Evolutionary conservation across 768 basidiomycete genomes (phyloP), one percentile per base, ranked within the genome.

Genomic region (Holtermannia corniformis): DNA sequence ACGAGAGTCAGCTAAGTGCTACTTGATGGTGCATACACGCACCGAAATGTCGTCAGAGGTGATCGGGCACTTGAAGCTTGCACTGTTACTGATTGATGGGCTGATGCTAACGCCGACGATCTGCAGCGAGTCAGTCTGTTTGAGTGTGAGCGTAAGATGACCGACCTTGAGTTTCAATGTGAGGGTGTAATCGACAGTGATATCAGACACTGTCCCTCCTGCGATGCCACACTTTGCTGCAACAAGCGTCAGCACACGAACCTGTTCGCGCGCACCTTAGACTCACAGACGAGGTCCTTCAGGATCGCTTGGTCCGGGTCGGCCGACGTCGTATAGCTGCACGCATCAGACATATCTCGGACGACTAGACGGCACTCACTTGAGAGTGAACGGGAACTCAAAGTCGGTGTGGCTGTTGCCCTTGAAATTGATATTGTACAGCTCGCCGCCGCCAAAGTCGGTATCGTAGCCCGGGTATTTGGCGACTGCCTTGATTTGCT

Each of bases 161-260:
- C 62, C 41, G 21, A 70, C 64, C 52, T 64, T 59, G 20, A 72
- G 58, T 46, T 65, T 62, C 19, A 72, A 56, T n/a, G 62, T 52
- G 12, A 72, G 50, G n/a, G 63, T 59, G 40, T 72, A 72, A 41
- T 72, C 60, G 44, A 72, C 57, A 19, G 67, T 72, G 55, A 72
- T 70, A 28, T 70, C 64, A 26, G 56, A 42, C 1, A 23, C 41
- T 1, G 57, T 42, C 2, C 61, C 57, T 16, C 58, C 55, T 5
- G 14, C 41, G 28, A 60, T 58, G 37, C 64, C 60, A 53, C 70
- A 72, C 65, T 69, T 69, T 25, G 44, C 70, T 72, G 51, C 0
- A 1, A 25, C 47, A 41, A 45, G 25, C 44, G 24, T 13, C 11
- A 24, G 24, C 19, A 1, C 27, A 11, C 21, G 20, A 41, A 10